Base-by-base conservation (phyloP, 2,329 filamentous ascomycete species). In the Fusarium sp. region DNA sequence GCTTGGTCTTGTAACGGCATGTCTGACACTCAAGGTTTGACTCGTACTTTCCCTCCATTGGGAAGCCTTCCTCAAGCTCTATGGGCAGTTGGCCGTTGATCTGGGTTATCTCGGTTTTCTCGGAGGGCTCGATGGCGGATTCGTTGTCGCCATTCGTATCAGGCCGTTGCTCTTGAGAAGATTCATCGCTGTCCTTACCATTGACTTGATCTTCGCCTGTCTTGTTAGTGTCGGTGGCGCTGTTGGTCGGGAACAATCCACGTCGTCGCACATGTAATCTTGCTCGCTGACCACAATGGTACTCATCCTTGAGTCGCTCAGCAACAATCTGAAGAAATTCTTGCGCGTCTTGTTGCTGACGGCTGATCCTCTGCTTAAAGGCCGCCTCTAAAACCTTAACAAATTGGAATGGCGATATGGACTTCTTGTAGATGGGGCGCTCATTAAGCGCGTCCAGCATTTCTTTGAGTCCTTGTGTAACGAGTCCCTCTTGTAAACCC, bases 271-370 rank as follows among this genome's bases (percentile, higher is more conserved):
- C 88, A 60, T 87, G 84, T 45, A 81, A 82, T 67, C 94, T 86
- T 13, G 93, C 94, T 75, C 91, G 88, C 73, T 88, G 86, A 2
- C 93, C 94, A 6, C 94, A 94, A 76, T 97, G 90, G 75, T 97
- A 97, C 80, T 99, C 96, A 76, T 99, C 96, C 74, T 93, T 94
- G 57, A 99, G 83, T 53, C 95, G 87, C 81, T 99, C 95, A 4
- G 93, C 92, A 13, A 99, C 91, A 50, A 98, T 91, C 81, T 99
- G 96, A 57, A 99, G 81, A 69, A 99, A 97, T 78, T 99, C 96
- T 76, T 99, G 96, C 12, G 96, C 96, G 82, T 99, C 96, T 80
- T 99, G 96, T 80, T 99, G 96, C 76, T 96, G 93, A 55, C 95
- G 87, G 77, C 92, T 97, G 73, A 99, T 97, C 73, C 92, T 89